Conservation (phyloP, 2,329 filamentous ascomycete genomes). For the Fusarium penzigii region DNA sequence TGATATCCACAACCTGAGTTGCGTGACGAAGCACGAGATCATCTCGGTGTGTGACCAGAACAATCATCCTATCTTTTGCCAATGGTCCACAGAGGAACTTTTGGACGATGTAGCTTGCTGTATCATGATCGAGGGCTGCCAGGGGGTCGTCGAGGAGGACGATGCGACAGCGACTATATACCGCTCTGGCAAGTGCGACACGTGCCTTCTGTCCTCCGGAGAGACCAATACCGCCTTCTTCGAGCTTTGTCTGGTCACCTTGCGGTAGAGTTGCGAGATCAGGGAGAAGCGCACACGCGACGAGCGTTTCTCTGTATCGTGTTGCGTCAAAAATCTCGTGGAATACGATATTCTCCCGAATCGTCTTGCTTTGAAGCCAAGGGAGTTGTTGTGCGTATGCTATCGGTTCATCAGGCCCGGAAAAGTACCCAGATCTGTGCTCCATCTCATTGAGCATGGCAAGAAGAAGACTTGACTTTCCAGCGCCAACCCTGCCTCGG, state of each 20-base stretch:
- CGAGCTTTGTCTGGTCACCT: conserved; percentile 60
- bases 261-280: conserved; percentile 58
- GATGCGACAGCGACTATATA: conserved; percentile 59
- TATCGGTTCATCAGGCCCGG: conserved; percentile 50
- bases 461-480: conserved; percentile 62
- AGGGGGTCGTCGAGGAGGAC: conserved; percentile 65
- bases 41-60: conserved; percentile 81
- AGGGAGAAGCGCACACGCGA: conserved; percentile 58
- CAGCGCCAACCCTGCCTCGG: conserved; percentile 60
- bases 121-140: conserved; percentile 63
- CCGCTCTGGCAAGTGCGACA: conserved; percentile 62
- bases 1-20: conserved; percentile 71
- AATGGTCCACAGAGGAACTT: conserved; percentile 61
- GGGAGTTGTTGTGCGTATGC: conserved; percentile 62
- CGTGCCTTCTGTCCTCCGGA: conserved; percentile 65
- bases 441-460: conserved; percentile 67
- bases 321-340: conserved; percentile 54
- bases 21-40: conserved; percentile 75
- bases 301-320: conserved; percentile 60
- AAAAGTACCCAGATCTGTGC: conserved; percentile 53
- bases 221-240: conserved; percentile 63
- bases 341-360: conserved; percentile 66
- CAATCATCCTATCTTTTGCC: conserved; percentile 64
- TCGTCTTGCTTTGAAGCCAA: conserved; percentile 67
- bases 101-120: conserved; percentile 62